Evolutionary conservation across 1,284 basidiomycete genomes (phyloP).

Genomic region (Tilletia caries): DNA sequence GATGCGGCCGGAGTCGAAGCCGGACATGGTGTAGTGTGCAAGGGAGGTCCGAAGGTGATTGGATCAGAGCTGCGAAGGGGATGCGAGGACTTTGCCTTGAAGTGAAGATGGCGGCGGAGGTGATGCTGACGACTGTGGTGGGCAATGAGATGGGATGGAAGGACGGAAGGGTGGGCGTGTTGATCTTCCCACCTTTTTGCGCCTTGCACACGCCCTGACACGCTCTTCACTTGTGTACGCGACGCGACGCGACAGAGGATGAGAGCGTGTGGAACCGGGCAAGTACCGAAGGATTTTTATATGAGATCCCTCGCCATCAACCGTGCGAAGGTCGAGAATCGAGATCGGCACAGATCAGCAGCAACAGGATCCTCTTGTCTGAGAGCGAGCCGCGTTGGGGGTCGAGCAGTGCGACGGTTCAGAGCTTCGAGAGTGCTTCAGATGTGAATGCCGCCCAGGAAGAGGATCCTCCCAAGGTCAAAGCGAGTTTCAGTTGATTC

Average conservation of each 20-base stretch:
- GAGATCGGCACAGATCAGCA: too few relatives aligned
- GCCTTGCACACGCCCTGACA: background rate
- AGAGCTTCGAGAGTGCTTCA: too few relatives aligned
- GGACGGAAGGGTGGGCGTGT: background rate
- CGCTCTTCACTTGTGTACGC: background rate
- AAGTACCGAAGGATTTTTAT: background rate
- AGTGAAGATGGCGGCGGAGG: background rate
- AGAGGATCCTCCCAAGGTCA: too few relatives aligned
- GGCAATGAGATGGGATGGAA: background rate
- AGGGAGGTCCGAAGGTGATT: too few relatives aligned
- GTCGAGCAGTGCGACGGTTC: too few relatives aligned
- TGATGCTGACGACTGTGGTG: background rate
- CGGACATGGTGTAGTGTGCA: constrained; percentile 39
- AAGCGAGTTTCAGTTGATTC: too few relatives aligned
- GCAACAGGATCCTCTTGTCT: too few relatives aligned
- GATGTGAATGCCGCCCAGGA: too few relatives aligned
- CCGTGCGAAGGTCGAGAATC: background rate
- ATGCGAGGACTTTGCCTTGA: too few relatives aligned
- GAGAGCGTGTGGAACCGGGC: background rate
- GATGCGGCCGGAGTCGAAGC: constrained; percentile 50
- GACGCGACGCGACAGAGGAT: constrained; percentile 3
- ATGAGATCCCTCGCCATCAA: background rate
- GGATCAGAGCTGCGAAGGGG: too few relatives aligned
- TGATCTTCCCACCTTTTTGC: too few relatives aligned
- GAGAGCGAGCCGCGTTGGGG: too few relatives aligned